A percentile compares a stretch with the other conserved stretches of the same genome.
These are phyloP conservation scores for Pleurotus djamor DNA, from an alignment of 768 basidiomycete genomes.

Conservation along the genomic window DNA sequence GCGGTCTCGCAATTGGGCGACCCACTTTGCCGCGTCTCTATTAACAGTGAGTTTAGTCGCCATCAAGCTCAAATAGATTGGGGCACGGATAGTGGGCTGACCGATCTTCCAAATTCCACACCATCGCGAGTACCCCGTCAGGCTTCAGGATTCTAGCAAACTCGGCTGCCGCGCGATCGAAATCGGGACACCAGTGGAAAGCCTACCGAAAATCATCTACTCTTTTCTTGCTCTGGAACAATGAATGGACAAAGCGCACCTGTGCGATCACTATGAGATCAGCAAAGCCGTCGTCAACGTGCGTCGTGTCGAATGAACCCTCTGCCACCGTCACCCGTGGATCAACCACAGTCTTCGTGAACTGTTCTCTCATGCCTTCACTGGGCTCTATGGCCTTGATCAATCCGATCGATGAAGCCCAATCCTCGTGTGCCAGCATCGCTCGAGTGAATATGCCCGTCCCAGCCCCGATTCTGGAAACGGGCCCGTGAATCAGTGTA, in stretches of 20 bases:
- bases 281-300: constrained; percentile 65
- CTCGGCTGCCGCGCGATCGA: constrained; percentile 67
- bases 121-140: constrained; percentile 62
- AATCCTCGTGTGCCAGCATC: constrained; percentile 61
- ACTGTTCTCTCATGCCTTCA: constrained; percentile 79
- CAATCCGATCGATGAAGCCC: constrained; percentile 44
- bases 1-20: constrained; percentile 64
- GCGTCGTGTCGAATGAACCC: constrained; percentile 69
- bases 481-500: not conserved
- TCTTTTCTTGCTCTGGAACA: not conserved
- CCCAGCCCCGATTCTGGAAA: constrained; percentile 71
- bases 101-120: constrained; percentile 94
- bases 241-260: constrained; percentile 26
- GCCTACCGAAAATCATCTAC: constrained; percentile 47
- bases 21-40: constrained; percentile 69
- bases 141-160: constrained; percentile 82
- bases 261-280: constrained; percentile 80
- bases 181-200: constrained; percentile 92
- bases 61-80: too few species aligned
- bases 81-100: constrained; percentile 17
- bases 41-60: too few species aligned
- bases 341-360: constrained; percentile 54
- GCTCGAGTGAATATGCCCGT: constrained; percentile 91
- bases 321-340: constrained; percentile 50
- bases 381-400: constrained; percentile 83